phyloP scores from a whole-genome alignment of 1,284 basidiomycete species.

The Rhizoctonia solani region DNA sequence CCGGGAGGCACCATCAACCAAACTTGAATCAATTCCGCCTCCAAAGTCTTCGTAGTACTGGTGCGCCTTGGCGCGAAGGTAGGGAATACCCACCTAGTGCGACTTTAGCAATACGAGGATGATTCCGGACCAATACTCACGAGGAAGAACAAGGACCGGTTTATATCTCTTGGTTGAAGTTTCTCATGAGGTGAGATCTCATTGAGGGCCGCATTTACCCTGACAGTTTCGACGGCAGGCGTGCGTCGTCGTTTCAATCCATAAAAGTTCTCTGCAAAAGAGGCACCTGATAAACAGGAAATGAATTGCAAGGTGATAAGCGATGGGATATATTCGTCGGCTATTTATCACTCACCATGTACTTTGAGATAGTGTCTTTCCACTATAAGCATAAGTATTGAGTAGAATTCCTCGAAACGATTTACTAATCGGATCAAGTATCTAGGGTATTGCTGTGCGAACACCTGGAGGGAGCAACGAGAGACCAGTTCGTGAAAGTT shows the following conservation, averaged over 20 bases:
- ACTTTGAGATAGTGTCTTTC: constrained; percentile 89
- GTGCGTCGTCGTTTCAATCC: constrained; percentile 78
- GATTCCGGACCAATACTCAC: constrained; percentile 52
- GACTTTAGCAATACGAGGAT: background rate
- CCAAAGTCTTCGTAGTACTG: constrained; percentile 91
- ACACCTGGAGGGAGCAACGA: constrained; percentile 65
- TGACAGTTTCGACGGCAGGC: constrained; percentile 68
- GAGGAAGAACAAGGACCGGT: constrained; percentile 75
- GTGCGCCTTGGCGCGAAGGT: constrained; percentile 83
- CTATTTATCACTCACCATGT: constrained; percentile 61
- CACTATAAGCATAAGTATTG: constrained; percentile 82
- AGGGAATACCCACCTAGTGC: constrained; percentile 81
- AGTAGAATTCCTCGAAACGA: constrained; percentile 95
- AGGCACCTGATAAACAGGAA: constrained; percentile 61
- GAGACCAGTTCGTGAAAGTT: background rate
- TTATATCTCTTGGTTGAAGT: constrained; percentile 64
- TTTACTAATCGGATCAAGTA: constrained; percentile 92
- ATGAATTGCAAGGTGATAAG: no score
- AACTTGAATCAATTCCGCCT: constrained; percentile 71
- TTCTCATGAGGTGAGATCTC: constrained; percentile 66
- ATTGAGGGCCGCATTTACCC: constrained; percentile 67
- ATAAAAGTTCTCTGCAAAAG: constrained; percentile 93
- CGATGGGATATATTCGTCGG: background rate
- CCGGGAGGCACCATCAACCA: constrained; percentile 55
- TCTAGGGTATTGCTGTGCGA: constrained; percentile 93